phyloP scores from a whole-genome alignment of 2,329 filamentous ascomycete species.

The Penicillium palitans region DNA sequence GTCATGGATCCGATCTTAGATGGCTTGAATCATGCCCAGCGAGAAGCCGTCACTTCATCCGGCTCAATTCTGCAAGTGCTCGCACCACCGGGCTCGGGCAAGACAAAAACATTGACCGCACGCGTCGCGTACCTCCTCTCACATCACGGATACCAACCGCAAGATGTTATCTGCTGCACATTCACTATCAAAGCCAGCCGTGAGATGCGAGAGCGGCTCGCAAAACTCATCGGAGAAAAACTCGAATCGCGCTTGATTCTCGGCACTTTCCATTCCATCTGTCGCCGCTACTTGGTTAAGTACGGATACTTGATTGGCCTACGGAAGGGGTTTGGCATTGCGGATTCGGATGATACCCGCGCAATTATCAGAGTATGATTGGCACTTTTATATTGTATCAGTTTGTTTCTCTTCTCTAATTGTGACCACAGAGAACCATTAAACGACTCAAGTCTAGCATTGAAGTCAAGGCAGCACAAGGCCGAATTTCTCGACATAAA shows the following conservation, averaged over 20 bases:
- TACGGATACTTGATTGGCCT: slow-evolving; percentile 86
- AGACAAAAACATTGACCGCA: slow-evolving; percentile 92
- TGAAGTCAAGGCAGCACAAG: slow-evolving; percentile 69
- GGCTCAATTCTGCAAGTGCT: slow-evolving; percentile 62
- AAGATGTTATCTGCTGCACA: slow-evolving; percentile 90
- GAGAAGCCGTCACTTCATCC: slow-evolving; percentile 62
- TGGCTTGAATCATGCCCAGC: slow-evolving; percentile 66
- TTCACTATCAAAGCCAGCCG: slow-evolving; percentile 94
- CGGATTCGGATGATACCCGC: slow-evolving; percentile 76
- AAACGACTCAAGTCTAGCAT: slow-evolving; percentile 69
- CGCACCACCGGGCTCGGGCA: slow-evolving; percentile 70
- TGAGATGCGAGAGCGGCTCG: slow-evolving; percentile 90
- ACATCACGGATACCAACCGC: slow-evolving; percentile 69
- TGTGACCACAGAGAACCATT: slow-evolving; percentile 61
- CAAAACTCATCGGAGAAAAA: slow-evolving; percentile 74
- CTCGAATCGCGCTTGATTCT: slow-evolving; percentile 75
- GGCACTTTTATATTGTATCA: not conserved
- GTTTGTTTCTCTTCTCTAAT: slow-evolving; percentile 13
- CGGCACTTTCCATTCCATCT: slow-evolving; percentile 93
- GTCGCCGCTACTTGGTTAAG: slow-evolving; percentile 75
- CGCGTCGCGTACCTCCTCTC: slow-evolving; percentile 86
- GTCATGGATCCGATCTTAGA: slow-evolving; percentile 58
- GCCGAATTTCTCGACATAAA: slow-evolving; percentile 70
- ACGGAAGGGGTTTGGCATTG: slow-evolving; percentile 82
- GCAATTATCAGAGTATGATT: slow-evolving; percentile 65